Percentiles rank a stretch among this genome's conserved stretches.
Evolutionary conservation across 306 rosid species (phyloP).

Genomic region (Cicer arietinum): DNA sequence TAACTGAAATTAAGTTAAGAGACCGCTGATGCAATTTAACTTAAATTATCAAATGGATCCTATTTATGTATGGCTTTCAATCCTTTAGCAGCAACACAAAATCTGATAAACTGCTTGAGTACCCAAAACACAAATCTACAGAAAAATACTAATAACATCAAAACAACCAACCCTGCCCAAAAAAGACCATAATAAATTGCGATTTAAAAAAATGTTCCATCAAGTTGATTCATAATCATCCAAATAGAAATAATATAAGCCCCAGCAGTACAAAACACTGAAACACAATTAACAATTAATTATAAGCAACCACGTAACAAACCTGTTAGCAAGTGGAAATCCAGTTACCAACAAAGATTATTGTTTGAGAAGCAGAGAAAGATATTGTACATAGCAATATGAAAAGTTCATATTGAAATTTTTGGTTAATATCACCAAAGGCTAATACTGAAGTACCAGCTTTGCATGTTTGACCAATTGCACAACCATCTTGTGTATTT

Average conservation of each 20-base stretch:
- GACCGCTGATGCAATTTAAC: no score
- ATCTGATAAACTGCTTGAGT: neutral
- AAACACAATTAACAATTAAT: constrained; percentile 6
- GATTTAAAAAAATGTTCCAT: accelerated
- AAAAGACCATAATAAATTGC: neutral
- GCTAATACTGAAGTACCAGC: constrained; percentile 46
- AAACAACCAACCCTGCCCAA: neutral
- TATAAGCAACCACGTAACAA: constrained; percentile 25
- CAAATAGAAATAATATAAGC: constrained; percentile 21
- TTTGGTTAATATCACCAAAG: neutral
- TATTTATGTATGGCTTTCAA: no score
- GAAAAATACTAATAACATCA: neutral
- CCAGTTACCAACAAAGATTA: constrained; percentile 38
- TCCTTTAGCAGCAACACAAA: neutral
- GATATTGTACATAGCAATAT: constrained; percentile 38
- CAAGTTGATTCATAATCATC: constrained; percentile 7
- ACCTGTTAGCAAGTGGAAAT: constrained; percentile 7
- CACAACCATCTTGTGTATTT: neutral
- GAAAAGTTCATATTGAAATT: neutral
- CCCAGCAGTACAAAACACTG: constrained; percentile 6
- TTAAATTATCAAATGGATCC: no score
- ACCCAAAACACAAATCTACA: constrained; percentile 13
- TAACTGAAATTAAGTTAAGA: no score
- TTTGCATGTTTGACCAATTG: neutral
- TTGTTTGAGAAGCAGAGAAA: constrained; percentile 39